Evolutionary conservation across 2,329 filamentous ascomycete genomes (phyloP), one percentile per base, ranked within the genome.

Genomic region (Nannizziopsis barbatae): DNA sequence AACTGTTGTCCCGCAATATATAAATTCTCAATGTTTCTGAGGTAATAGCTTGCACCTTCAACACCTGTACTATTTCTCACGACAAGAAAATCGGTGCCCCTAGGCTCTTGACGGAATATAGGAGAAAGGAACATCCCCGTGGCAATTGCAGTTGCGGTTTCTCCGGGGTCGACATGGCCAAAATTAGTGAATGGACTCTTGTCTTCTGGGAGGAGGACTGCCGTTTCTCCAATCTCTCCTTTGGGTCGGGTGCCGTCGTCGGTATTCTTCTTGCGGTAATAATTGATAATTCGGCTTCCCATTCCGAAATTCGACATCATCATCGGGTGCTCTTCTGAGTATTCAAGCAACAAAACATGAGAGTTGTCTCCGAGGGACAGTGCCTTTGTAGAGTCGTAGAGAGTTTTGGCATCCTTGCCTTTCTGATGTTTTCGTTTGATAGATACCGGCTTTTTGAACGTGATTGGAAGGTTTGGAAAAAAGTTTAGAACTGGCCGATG

Each of bases 291-390:
- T 46, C 88, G 84, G 64, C 84, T 94, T 45, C 89, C 89, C 92
- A 98, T 98, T 55, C 90, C 92, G 60, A 95, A 95, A 62, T 94
- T 95, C 38, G 90, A 95, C 53, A 98, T 72, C 51, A 94, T 87
- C 8, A 83, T 84, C 0, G 92, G 92, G 53, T 87, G 83, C 60
- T 95, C 88, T 66, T 98, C 92, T 7, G 87, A 93, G 64, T 98
- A 98, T 66, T 98, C 92, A 31, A 96, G 83, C 11, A 98, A 76
- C 4, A 95, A 76, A 15, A 87, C 82, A 37, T 81, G 84, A 0
- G 90, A 88, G 61, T 95, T 95, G 65, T 98, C 92, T 53, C 80
- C 84, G 57, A 95, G 72, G 20, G 85, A 87, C 14, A 98, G 73
- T 57, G 95, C 85, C 60, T 84, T 86, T 1, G 88, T 86, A 17